Conservation (phyloP, 306 rosid genomes). For the Senna siamea region DNA sequence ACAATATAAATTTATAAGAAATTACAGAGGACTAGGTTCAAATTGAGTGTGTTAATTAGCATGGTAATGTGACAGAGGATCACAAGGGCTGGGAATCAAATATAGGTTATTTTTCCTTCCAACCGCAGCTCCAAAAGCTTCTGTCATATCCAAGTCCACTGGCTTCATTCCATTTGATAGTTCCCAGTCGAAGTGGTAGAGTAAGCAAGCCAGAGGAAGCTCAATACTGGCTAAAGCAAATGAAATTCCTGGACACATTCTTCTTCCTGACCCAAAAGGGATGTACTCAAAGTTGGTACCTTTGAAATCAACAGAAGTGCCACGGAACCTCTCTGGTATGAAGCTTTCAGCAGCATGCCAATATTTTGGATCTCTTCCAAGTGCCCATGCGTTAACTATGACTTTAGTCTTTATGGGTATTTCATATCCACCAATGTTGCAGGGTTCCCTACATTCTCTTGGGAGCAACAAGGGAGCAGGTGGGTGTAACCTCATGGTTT, state of each 20-base stretch:
- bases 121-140: conserved; percentile 28
- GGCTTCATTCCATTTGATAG: conserved; percentile 34
- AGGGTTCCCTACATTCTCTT: conserved; percentile 36
- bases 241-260: conserved; percentile 37
- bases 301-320: conserved; percentile 24
- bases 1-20: too few species aligned
- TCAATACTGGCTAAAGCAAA: conserved; percentile 40
- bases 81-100: conserved; percentile 38
- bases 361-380: conserved; percentile 41
- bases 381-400: conserved; percentile 37
- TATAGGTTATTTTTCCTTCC: conserved; percentile 32
- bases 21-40: too few species aligned
- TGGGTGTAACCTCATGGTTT: conserved; percentile 44
- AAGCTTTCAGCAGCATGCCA: conserved; percentile 42
- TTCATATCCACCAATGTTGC: conserved; percentile 34
- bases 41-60: too few species aligned
- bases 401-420: conserved; percentile 35
- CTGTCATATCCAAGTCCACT: conserved; percentile 41
- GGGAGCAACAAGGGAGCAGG: conserved; percentile 39
- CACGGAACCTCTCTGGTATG: conserved; percentile 41
- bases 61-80: too few species aligned
- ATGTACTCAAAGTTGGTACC: conserved; percentile 33
- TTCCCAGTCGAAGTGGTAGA: conserved; percentile 40
- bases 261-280: conserved; percentile 47
- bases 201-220: conserved; percentile 30